Base-by-base conservation (phyloP, 192 early-diverging fungal genomes). In the Linnemannia elongata region DNA sequence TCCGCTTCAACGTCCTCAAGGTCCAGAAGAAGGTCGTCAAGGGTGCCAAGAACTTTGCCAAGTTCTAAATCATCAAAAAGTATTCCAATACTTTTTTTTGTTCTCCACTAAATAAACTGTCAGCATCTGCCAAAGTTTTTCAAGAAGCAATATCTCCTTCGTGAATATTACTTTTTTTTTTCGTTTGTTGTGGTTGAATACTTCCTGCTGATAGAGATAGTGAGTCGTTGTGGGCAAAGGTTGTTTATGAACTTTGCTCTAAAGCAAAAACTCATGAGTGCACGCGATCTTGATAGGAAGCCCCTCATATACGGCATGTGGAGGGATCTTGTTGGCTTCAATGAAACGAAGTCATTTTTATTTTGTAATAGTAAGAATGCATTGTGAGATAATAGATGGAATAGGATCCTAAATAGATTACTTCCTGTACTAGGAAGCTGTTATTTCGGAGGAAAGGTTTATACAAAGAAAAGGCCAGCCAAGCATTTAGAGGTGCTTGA, bases 1-100 rank as follows among this genome's bases (percentile, higher is more conserved):
- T 99, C 89, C 97, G 98, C 88, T 99, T 98, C 97, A 99, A 99
- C 95, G 98, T 99, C 84, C 93, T 99, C 91, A 98, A 97, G 94
- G 95, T 97, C 92, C 90, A 93, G 90, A 97, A 97, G 95, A 86
- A 88, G 74, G 49, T 88, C 66, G 83, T 86, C 79, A 90, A 90
- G 81, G 89, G 89, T 74, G 82, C 89, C 75, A 90, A 90, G 79
- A 81, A 88, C 81, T 90, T 90, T 69, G 78, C 87, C 75, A 90
- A 88, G 89, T 90, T 87, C 85, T 82, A n/a, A 70, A 74, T 44
- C 80, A 74, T 42, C 75, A 79, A 79, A 79, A 35, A 36, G 54
- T 22, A 77, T 22, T 49, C 3, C 5, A 4, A 52, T 52, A 52
- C 49, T 52, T 52, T 52, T 17, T 17, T 33, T 75, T 75, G 35